A percentile compares a stretch with the other conserved stretches of the same genome.
Evolutionary conservation across 306 rosid genomes (phyloP).

Genomic region (Fragaria nilgerrensis): DNA sequence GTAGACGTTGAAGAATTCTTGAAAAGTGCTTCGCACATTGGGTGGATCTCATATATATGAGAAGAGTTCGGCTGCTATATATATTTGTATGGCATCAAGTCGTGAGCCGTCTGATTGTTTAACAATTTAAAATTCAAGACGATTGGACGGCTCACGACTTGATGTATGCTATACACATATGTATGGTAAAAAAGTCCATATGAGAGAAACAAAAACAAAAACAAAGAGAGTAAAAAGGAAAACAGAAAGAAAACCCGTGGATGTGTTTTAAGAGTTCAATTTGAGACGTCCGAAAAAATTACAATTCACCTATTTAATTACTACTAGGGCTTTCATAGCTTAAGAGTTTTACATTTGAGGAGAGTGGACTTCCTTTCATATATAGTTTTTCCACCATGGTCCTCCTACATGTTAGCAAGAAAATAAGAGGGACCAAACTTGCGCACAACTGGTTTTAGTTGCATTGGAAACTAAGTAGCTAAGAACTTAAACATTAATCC

Average conservation of each 20-base stretch:
- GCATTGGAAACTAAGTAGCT: background rate
- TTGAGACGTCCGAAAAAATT: too few species aligned
- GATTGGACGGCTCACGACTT: too few species aligned
- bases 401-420: background rate
- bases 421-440: background rate
- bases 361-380: background rate
- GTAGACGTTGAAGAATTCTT: background rate
- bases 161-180: too few species aligned
- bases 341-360: background rate
- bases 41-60: background rate
- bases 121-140: too few species aligned
- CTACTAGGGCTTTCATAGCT: background rate
- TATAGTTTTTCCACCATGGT: background rate
- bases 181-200: too few species aligned
- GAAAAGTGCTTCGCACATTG: conserved; percentile 11
- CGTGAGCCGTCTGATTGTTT: too few species aligned
- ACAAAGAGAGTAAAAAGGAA: background rate
- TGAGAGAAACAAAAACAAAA: too few species aligned
- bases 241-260: background rate
- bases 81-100: too few species aligned
- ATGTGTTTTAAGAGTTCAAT: too few species aligned
- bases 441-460: background rate
- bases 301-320: too few species aligned
- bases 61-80: too few species aligned
- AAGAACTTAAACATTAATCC: background rate